Base-by-base conservation (phyloP, 23 red algal genomes). In the Chondrus crispus region DNA sequence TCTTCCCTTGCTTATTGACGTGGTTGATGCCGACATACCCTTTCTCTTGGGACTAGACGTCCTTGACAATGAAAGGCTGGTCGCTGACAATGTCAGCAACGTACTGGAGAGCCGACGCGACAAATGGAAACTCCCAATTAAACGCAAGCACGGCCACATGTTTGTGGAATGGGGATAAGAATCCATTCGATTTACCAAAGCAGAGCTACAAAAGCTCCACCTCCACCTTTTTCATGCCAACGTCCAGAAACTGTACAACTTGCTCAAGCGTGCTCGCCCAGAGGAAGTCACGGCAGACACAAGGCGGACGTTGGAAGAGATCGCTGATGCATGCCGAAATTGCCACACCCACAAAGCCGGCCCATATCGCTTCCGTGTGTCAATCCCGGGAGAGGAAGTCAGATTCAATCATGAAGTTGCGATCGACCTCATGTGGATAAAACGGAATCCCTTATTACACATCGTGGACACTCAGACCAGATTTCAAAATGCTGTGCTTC, bases 371-470 rank as follows among this genome's bases (percentile, higher is more conserved):
- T 83, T 83, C 42, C 45, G 47, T 62, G 51, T 8, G 28, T 83
- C 78, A 7, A 54, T 83, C 33, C 78, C 78, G n/a, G 48, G 30
- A 26, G 45, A 83, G 29, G 48, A 52, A 51, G 19, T 76, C 71
- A 83, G 35, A 51, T 83, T 83, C 40, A 83, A 83, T 30, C 46
- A 60, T 40, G 33, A 60, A 47, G 46, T 83, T 28, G 46, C 46
- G 42, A 26, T 83, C 30, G 78, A 83, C 41, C 40, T 83, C 20
- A 57, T 83, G 45, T 83, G 78, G 45, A 24, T 83, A 57, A 38
- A 83, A 4, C 44, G 51, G 9, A 57, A 52, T 20, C 78, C 78
- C 14, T 4, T 83, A 35, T 47, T 83, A 30, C 78, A 83, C 35
- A 45, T 83, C 46, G 78, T 83, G 51, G 47, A 83, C 55, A 83